phyloP scores from a whole-genome alignment of 1,139 yeast genomes.

The Geotrichum reessii region DNA sequence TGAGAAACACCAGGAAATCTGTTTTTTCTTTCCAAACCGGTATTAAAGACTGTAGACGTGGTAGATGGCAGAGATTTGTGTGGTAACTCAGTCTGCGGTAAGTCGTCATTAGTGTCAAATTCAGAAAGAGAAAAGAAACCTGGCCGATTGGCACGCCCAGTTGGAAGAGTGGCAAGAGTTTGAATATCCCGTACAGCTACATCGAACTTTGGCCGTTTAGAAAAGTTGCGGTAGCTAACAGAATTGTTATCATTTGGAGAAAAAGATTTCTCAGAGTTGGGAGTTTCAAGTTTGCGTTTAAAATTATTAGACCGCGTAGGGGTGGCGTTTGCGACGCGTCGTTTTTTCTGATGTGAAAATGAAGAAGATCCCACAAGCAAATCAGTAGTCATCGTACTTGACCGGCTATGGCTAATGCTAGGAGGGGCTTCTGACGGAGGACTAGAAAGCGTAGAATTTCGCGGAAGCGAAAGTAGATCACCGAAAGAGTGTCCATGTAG shows the following conservation, averaged over 20 bases:
- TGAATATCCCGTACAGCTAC: slow-evolving; percentile 11
- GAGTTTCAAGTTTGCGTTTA: not conserved
- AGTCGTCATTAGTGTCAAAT: not conserved
- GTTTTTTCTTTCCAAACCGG: not conserved
- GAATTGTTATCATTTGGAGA: not conserved
- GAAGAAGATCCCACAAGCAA: not conserved
- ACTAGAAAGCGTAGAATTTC: slow-evolving; percentile 1
- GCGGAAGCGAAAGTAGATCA: slow-evolving; percentile 5
- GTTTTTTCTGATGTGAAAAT: not conserved
- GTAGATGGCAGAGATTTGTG: not conserved
- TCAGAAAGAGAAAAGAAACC: slow-evolving; percentile 14
- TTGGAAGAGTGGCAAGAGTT: slow-evolving; percentile 6
- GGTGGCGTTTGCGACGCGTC: not conserved
- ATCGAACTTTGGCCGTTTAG: slow-evolving; percentile 18
- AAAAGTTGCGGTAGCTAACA: not conserved
- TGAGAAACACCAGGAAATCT: slow-evolving; percentile 1
- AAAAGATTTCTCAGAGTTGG: not conserved
- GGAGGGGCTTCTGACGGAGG: slow-evolving; percentile 4
- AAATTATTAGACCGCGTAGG: not conserved
- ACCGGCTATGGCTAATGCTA: slow-evolving; percentile 6
- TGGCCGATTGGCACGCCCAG: slow-evolving; percentile 9
- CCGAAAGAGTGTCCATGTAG: slow-evolving; percentile 2
- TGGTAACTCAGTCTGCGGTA: not conserved
- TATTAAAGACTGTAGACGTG: not conserved
- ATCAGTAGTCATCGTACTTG: slow-evolving; percentile 12